phyloP scores from a whole-genome alignment of 192 early-diverging fungal genomes.

The Backusella tarrabulga region DNA sequence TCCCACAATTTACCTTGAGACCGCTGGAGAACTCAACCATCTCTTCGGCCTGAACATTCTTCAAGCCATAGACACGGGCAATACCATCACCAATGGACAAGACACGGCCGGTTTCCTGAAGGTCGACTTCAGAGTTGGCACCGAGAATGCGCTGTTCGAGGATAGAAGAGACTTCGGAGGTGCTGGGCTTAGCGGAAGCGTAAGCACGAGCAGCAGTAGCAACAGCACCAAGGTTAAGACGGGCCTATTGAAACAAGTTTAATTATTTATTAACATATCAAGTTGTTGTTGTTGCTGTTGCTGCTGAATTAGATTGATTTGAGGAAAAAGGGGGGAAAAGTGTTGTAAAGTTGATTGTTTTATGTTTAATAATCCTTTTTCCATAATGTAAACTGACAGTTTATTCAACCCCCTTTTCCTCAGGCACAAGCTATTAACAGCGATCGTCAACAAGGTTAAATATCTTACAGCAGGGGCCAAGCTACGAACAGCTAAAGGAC shows the following conservation, averaged over 20 bases:
- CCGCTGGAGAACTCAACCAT: constrained; percentile 99
- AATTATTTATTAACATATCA: background rate
- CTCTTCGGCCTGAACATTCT: constrained; percentile 98
- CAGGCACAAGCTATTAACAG: constrained; percentile 1
- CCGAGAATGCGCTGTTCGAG: constrained; percentile 97
- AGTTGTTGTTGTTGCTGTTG: background rate
- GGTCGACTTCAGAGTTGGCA: constrained; percentile 76
- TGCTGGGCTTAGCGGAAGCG: constrained; percentile 61
- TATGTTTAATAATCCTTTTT: background rate
- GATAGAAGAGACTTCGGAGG: constrained; percentile 97
- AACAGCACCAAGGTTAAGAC: constrained; percentile 56
- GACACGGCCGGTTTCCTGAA: constrained; percentile 98
- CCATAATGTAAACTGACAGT: background rate
- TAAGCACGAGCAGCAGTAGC: constrained; percentile 51
- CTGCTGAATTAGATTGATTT: constrained; percentile 1
- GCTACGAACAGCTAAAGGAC: constrained; percentile 46
- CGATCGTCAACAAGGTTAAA: background rate
- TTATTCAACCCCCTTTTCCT: background rate
- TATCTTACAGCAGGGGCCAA: constrained; percentile 47
- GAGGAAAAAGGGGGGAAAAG: background rate
- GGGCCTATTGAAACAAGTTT: constrained; percentile 36
- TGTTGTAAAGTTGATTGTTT: background rate
- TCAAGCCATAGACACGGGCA: constrained; percentile 98
- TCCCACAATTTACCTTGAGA: constrained; percentile 89
- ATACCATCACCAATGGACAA: constrained; percentile 99